A percentile compares a stretch with the other conserved stretches of the same genome.
Evolutionary conservation across 2,329 filamentous ascomycete genomes (phyloP).

Genomic region (Xylariales sp.): DNA sequence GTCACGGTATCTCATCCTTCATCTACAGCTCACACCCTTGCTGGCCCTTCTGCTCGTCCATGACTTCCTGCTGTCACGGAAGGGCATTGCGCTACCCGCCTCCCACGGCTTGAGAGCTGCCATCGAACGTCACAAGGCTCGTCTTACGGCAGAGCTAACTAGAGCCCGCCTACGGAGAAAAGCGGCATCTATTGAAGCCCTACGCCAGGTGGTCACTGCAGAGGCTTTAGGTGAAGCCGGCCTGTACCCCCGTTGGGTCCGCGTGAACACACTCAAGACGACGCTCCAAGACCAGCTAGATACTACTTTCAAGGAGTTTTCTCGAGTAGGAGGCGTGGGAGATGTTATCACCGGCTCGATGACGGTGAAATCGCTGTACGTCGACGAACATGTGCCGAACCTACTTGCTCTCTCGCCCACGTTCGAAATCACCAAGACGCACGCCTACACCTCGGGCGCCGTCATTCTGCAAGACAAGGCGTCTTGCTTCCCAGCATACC

Average conservation of each 20-base stretch:
- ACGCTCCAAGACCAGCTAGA: slow-evolving; percentile 77
- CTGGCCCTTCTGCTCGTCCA: slow-evolving; percentile 86
- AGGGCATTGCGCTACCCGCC: slow-evolving; percentile 82
- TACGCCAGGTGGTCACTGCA: slow-evolving; percentile 69
- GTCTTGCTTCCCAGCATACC: slow-evolving; percentile 93
- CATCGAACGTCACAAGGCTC: slow-evolving; percentile 82
- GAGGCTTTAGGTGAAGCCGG: slow-evolving; percentile 61
- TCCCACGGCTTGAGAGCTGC: slow-evolving; percentile 81
- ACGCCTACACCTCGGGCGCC: slow-evolving; percentile 78
- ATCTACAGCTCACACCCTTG: slow-evolving; percentile 77
- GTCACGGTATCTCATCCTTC: slow-evolving; percentile 48
- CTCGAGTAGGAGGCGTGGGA: slow-evolving; percentile 64
- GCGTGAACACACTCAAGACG: slow-evolving; percentile 83
- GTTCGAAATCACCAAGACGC: slow-evolving; percentile 76
- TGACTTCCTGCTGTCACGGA: slow-evolving; percentile 84
- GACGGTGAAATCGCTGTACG: slow-evolving; percentile 65
- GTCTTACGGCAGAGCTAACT: slow-evolving; percentile 84
- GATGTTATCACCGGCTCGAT: slow-evolving; percentile 62
- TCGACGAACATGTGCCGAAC: slow-evolving; percentile 87
- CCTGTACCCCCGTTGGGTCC: slow-evolving; percentile 87
- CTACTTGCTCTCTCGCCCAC: slow-evolving; percentile 81
- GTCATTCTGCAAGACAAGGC: slow-evolving; percentile 97
- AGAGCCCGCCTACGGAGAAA: slow-evolving; percentile 79
- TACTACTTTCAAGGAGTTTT: slow-evolving; percentile 76
- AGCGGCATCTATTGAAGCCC: slow-evolving; percentile 73